Conservation (phyloP, 129 eudicot species). For the Gnaphalium uliginosum region DNA sequence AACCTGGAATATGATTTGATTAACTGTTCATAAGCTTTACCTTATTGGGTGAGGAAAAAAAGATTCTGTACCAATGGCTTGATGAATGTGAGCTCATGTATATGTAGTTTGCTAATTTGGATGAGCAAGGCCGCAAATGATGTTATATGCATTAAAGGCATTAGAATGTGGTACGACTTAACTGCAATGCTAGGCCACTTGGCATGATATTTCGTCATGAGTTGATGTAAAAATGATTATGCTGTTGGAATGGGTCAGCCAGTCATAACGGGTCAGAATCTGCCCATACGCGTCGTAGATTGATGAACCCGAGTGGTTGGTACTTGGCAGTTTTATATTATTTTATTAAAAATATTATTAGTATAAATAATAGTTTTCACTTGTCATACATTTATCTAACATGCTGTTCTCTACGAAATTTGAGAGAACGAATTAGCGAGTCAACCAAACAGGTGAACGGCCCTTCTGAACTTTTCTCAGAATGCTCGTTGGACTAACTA, state of each 20-base stretch:
- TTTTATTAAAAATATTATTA: no score
- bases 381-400: neutral
- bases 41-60: neutral
- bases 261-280: neutral
- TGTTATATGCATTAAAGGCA: neutral
- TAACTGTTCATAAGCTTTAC: slow-evolving; percentile 13
- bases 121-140: neutral
- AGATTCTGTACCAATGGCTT: neutral
- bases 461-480: no score
- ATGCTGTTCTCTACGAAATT: no score
- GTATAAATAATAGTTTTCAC: neutral
- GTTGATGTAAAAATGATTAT: neutral
- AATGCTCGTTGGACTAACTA: no score
- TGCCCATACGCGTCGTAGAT: neutral
- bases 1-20: slow-evolving; percentile 15
- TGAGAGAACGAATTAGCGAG: no score
- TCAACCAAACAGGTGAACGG: no score
- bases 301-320: neutral
- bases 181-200: neutral
- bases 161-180: neutral
- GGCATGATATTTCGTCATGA: neutral
- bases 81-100: neutral
- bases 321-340: neutral
- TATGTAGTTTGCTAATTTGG: neutral
- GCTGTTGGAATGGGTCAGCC: neutral